These are phyloP conservation scores for Pterulicium gracile DNA, from an alignment of 1,284 basidiomycete species.

Conservation along the genomic window DNA sequence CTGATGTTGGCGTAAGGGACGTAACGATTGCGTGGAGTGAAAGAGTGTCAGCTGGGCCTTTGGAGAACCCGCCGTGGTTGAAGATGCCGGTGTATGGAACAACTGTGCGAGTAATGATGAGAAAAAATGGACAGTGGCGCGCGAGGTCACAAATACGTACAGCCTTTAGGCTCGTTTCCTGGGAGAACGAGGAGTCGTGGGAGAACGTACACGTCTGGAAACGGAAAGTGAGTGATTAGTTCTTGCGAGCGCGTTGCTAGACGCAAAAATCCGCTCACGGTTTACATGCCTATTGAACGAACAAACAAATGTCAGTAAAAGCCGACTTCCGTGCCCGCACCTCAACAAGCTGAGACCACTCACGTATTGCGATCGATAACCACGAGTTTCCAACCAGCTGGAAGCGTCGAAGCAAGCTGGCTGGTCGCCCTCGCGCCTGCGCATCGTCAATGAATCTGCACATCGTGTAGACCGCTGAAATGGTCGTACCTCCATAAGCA, in stretches of 20 bases:
- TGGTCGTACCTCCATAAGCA: conserved; percentile 43
- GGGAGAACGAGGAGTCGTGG: conserved; percentile 55
- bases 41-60: conserved; percentile 9
- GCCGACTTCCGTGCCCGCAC: not conserved
- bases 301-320: conserved; percentile 3
- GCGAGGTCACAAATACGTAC: conserved; percentile 26
- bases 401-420: conserved; percentile 43
- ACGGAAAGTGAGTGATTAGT: conserved; percentile 1
- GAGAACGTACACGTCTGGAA: conserved; percentile 47
- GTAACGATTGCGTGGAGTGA: conserved; percentile 38
- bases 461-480: not conserved
- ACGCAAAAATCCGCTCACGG: conserved; percentile 19
- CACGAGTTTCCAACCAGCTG: conserved; percentile 53
- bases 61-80: conserved; percentile 8
- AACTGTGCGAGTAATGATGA: conserved; percentile 25
- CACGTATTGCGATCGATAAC: conserved; percentile 63
- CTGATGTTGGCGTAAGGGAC: conserved; percentile 28
- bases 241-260: not conserved
- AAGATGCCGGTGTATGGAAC: conserved; percentile 45
- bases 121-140: not conserved
- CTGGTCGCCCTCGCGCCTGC: conserved; percentile 42
- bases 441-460: conserved; percentile 6
- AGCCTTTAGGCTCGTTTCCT: conserved; percentile 65
- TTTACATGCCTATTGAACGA: conserved; percentile 29
- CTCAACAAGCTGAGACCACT: conserved; percentile 12